Conservation (phyloP, 768 basidiomycete species). For the Goffeauzyma gilvescens region DNA sequence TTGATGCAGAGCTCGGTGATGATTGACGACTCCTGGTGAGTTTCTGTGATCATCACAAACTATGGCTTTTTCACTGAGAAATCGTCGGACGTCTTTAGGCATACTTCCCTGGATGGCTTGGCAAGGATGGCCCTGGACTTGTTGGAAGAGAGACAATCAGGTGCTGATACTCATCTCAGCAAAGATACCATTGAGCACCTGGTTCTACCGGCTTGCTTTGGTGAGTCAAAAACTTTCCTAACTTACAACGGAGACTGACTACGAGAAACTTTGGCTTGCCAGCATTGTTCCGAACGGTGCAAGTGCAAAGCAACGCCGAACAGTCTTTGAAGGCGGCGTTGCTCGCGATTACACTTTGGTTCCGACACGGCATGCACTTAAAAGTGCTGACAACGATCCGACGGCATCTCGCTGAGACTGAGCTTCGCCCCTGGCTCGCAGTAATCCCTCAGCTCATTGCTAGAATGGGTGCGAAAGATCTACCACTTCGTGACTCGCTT, state of each 20-base stretch:
- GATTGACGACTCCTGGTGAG: too few relatives aligned
- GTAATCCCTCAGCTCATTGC: constrained; percentile 31
- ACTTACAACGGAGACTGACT: too few relatives aligned
- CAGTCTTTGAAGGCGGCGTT: constrained; percentile 26
- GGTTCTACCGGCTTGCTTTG: constrained; percentile 27
- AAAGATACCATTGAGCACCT: background rate
- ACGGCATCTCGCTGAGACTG: constrained; percentile 17
- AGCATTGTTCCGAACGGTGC: constrained; percentile 23
- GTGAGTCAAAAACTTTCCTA: constrained; percentile 13
- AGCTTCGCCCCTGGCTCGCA: constrained; percentile 19
- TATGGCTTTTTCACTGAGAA: too few relatives aligned
- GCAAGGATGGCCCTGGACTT: constrained; percentile 19
- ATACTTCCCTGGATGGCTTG: constrained; percentile 15
- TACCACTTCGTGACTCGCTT: constrained; percentile 17
- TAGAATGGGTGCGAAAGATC: constrained; percentile 23
- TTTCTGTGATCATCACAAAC: too few relatives aligned
- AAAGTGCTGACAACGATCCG: constrained; percentile 21
- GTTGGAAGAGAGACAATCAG: constrained; percentile 17
- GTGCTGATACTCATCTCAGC: constrained; percentile 9
- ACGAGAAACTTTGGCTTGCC: background rate
- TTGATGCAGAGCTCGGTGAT: constrained; percentile 19
- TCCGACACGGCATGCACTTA: constrained; percentile 23
- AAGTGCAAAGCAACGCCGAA: constrained; percentile 19
- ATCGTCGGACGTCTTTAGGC: too few relatives aligned
- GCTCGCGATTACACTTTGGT: constrained; percentile 29